These are phyloP conservation scores for Cinchona pubescens DNA, from an alignment of 257 asterid genomes.

Conservation along the genomic window DNA sequence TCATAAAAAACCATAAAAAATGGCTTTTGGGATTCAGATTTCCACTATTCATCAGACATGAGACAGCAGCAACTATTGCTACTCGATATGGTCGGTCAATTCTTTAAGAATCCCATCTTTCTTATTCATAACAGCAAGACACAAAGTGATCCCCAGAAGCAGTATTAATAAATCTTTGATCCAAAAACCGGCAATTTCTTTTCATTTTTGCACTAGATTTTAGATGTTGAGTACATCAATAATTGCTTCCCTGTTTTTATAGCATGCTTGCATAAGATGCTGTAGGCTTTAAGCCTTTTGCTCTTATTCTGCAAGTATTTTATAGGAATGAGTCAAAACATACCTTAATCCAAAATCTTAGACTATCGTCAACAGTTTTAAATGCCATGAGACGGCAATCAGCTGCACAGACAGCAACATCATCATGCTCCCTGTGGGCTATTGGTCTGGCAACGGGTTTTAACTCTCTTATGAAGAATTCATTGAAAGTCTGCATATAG, in stretches of 20 bases:
- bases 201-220: not conserved
- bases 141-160: not conserved
- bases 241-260: not conserved
- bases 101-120: not conserved
- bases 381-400: conserved; percentile 91
- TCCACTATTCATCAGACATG: not conserved
- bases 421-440: conserved; percentile 52
- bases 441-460: conserved; percentile 79
- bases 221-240: not conserved
- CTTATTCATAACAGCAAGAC: not conserved
- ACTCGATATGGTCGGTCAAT: not conserved
- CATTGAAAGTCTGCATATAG: conserved; percentile 82
- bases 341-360: conserved; percentile 96
- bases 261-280: not conserved
- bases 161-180: not conserved
- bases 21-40: not conserved
- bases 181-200: not conserved
- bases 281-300: not conserved
- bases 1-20: not conserved
- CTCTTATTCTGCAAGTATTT: not conserved
- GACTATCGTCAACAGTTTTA: conserved; percentile 59
- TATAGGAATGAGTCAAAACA: conserved; percentile 10
- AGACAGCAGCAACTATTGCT: not conserved
- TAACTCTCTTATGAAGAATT: conserved; percentile 84
- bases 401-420: conserved; percentile 85